Conservation (phyloP, 2,329 filamentous ascomycete genomes). For the Claviceps sp. region DNA sequence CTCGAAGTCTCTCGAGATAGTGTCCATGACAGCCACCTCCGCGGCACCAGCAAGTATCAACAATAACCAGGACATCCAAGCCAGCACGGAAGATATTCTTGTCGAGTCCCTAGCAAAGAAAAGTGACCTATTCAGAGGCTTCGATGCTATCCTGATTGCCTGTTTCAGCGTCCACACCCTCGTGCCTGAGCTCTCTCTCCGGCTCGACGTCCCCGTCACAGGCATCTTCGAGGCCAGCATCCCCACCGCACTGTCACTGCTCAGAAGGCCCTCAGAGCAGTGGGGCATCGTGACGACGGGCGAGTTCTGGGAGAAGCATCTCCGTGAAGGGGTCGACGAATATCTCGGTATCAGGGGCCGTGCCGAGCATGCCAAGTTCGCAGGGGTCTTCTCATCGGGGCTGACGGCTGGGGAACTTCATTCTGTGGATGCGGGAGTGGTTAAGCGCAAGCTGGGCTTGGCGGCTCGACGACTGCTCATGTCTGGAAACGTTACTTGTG, state of each 20-base stretch:
- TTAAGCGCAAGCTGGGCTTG: conserved; percentile 50
- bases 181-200: conserved; percentile 40
- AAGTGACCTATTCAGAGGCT: conserved; percentile 23
- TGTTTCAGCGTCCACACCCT: conserved; percentile 82
- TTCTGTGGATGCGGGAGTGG: conserved; percentile 47
- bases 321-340: conserved; percentile 48
- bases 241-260: conserved; percentile 43
- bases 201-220: conserved; percentile 13
- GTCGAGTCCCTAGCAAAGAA: conserved; percentile 30
- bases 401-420: conserved; percentile 72
- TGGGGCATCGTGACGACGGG: conserved; percentile 91
- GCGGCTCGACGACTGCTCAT: conserved; percentile 55
- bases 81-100: conserved; percentile 50
- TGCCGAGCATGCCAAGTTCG: conserved; percentile 41
- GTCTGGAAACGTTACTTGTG: conserved; percentile 43
- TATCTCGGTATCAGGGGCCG: conserved; percentile 42
- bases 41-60: conserved; percentile 63
- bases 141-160: conserved; percentile 72
- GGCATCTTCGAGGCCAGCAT: conserved; percentile 86
- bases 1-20: conserved; percentile 34
- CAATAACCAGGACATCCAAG: conserved; percentile 51
- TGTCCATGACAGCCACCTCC: conserved; percentile 52
- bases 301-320: conserved; percentile 64
- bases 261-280: conserved; percentile 21
- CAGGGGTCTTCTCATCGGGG: conserved; percentile 71